Conservation (phyloP, 176 grass and related monocot species). For the Phyllostachys edulis region DNA sequence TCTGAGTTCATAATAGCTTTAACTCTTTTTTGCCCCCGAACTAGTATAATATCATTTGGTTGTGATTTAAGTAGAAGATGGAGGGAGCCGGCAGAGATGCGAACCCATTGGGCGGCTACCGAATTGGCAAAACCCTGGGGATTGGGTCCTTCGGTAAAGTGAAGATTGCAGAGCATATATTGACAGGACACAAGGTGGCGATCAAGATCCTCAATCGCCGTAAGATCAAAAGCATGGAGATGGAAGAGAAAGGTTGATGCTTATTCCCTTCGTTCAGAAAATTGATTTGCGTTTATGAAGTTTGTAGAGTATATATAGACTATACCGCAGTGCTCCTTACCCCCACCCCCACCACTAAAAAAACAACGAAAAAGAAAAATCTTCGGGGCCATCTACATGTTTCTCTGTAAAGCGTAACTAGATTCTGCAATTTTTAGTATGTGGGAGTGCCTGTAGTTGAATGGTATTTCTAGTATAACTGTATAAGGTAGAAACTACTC, state of each 20-base stretch:
- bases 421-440: neutral
- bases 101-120: conserved; percentile 58
- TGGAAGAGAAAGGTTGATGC: conserved; percentile 87
- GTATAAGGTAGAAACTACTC: neutral
- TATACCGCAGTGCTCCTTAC: too few species aligned
- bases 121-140: conserved; percentile 77
- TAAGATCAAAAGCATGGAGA: conserved; percentile 79
- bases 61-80: conserved; percentile 47
- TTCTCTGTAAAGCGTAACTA: neutral
- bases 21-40: neutral
- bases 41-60: neutral
- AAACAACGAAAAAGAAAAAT: neutral
- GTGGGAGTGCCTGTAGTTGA: neutral
- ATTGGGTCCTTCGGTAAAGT: conserved; percentile 88
- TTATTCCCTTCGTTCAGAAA: neutral
- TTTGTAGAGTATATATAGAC: neutral
- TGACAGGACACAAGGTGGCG: conserved; percentile 76
- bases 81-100: conserved; percentile 55
- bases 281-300: neutral
- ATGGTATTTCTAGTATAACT: neutral
- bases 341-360: too few species aligned
- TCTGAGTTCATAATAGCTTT: neutral
- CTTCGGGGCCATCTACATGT: neutral
- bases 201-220: conserved; percentile 88
- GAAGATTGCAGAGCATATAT: conserved; percentile 80